Conservation (phyloP, 2,329 filamentous ascomycete genomes). For the Xylaria sp. region DNA sequence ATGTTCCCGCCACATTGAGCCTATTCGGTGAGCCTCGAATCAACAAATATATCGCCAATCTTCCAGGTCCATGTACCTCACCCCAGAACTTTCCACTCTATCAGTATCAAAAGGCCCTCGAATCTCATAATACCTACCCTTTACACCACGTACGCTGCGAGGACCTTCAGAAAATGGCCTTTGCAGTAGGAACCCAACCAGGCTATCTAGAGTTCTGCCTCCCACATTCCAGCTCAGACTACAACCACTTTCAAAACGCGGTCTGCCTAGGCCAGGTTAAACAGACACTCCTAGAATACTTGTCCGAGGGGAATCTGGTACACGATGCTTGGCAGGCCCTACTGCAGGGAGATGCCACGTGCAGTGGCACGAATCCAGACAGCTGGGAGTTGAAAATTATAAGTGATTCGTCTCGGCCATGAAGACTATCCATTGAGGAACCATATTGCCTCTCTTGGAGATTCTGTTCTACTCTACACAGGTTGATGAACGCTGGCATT, state of each 20-base stretch:
- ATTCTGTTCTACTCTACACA: constrained; percentile 4
- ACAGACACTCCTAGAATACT: constrained; percentile 15
- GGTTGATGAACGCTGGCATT: not conserved
- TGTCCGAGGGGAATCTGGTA: constrained; percentile 19
- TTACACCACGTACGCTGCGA: not conserved
- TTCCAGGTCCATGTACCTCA: not conserved
- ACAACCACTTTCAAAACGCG: constrained; percentile 25
- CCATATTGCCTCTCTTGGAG: constrained; percentile 17
- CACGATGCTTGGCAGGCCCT: constrained; percentile 20
- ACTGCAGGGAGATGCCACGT: constrained; percentile 32
- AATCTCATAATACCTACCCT: not conserved
- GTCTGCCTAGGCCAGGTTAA: not conserved
- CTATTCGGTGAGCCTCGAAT: constrained; percentile 10
- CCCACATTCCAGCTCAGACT: constrained; percentile 13
- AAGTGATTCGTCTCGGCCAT: not conserved
- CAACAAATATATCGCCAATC: not conserved
- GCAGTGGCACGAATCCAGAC: constrained; percentile 11
- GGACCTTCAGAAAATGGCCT: not conserved
- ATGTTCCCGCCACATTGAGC: constrained; percentile 7
- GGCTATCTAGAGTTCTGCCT: constrained; percentile 8
- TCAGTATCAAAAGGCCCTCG: not conserved
- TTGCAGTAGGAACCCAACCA: constrained; percentile 1
- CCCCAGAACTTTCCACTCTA: not conserved
- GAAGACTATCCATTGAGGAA: constrained; percentile 10
- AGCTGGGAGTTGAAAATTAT: not conserved